Percentiles rank a stretch among this genome's conserved stretches.
These are phyloP conservation scores for Ceratobasidium sp. DNA, from an alignment of 1,284 basidiomycete genomes.

Conservation along the genomic window DNA sequence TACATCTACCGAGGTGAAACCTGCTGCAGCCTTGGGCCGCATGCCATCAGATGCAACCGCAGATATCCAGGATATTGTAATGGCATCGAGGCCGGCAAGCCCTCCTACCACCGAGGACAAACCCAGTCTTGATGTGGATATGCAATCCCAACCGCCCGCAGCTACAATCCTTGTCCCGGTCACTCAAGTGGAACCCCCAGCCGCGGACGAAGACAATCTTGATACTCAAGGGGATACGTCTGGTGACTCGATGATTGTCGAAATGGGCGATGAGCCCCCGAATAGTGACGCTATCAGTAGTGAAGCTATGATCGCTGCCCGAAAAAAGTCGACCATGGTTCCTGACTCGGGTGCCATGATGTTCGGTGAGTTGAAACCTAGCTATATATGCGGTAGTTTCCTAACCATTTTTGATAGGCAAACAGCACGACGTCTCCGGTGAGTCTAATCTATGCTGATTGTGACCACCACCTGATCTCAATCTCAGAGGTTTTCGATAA, in stretches of 20 bases:
- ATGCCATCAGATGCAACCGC: background rate
- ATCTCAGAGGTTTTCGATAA: slow-evolving; percentile 92
- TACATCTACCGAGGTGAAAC: background rate
- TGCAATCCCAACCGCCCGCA: background rate
- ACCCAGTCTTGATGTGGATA: slow-evolving; percentile 11
- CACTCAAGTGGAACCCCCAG: background rate
- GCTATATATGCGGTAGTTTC: slow-evolving; percentile 15
- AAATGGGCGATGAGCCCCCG: slow-evolving; percentile 51
- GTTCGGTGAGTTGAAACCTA: slow-evolving; percentile 69
- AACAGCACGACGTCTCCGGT: slow-evolving; percentile 91
- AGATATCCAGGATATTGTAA: slow-evolving; percentile 82
- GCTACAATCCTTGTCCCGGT: background rate
- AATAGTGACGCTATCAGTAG: slow-evolving; percentile 42
- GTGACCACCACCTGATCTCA: background rate
- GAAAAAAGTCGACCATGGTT: slow-evolving; percentile 58
- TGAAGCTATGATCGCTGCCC: slow-evolving; percentile 65
- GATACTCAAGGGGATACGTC: slow-evolving; percentile 4
- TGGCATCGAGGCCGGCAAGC: slow-evolving; percentile 53
- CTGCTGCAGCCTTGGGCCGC: background rate
- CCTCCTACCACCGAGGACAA: slow-evolving; percentile 58
- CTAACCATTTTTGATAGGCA: slow-evolving; percentile 70
- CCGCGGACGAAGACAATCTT: slow-evolving; percentile 3
- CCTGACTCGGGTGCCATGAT: slow-evolving; percentile 80
- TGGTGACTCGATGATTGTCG: slow-evolving; percentile 50
- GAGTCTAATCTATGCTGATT: background rate